Base-by-base conservation (phyloP, 108 stramenopile genomes). In the Cyclotella sp. region DNA sequence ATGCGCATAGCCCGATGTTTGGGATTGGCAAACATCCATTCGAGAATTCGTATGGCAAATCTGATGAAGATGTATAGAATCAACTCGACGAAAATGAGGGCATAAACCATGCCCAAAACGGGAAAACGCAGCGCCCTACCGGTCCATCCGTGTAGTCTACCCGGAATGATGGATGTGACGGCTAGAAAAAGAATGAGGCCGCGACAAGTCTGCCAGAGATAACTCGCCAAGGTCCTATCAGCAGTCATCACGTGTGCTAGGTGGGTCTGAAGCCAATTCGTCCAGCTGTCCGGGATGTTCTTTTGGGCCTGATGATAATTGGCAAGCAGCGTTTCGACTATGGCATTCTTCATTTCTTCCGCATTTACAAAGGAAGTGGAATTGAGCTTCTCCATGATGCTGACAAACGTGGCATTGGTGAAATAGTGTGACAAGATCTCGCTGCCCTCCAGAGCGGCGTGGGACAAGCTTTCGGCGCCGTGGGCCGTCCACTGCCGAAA, bases 91-190 rank as follows among this genome's bases (percentile, higher is more conserved):
- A 67, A 57, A 51, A 96, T 92, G 41, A 91, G 46, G 28, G 88
- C 72, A 63, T 96, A 96, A 10, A 85, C 88, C 65, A 94, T 55
- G 6, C 70, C 76, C 61, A 96, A 70, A 39, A 96, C 73, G 7
- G 95, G 95, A 90, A 92, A 94, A 29, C 95, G 85, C 30, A 94
- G 54, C 21, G 91, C 52, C 53, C 83, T 73, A 11, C 91, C 94
- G 27, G 85, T 78, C 65, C 71, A 76, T 21, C 89, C 84, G 68
- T 95, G 93, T 43, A 92, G 59, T 19, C 90, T 63, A 9, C 93
- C 93, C 18, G 93, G 93, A 45, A 92, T 68, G 49, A 91, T 86
- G 3, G 86, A 86, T 13, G 86, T 72, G 5, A 90, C 70, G 28
- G 72, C 60, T 0, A 88, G 60, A 3, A 85, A 80, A 27, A 90